phyloP scores from a whole-genome alignment of 371 early-diverging fungal genomes.

The Rhizopus arrhizus region DNA sequence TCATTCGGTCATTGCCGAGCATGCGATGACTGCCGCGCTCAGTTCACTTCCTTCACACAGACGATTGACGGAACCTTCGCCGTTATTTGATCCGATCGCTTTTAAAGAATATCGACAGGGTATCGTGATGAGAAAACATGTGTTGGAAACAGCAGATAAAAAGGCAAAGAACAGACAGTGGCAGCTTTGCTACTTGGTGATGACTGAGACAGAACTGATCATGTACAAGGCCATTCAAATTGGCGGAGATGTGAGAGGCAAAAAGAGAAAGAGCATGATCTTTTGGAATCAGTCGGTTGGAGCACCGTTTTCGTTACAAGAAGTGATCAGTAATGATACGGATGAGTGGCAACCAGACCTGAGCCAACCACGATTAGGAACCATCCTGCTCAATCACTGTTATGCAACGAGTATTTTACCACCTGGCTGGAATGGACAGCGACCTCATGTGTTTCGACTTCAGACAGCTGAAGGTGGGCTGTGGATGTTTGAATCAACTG shows the following conservation, averaged over 20 bases:
- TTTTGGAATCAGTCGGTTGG: slow-evolving; percentile 10
- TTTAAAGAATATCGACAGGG: slow-evolving; percentile 22
- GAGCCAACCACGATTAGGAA: slow-evolving; percentile 6
- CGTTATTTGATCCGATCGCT: not conserved
- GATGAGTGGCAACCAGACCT: slow-evolving; percentile 23
- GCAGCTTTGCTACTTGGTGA: slow-evolving; percentile 31
- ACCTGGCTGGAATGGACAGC: slow-evolving; percentile 29
- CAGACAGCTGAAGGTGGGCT: slow-evolving; percentile 34
- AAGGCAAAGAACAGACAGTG: slow-evolving; percentile 34
- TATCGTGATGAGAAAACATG: slow-evolving; percentile 37
- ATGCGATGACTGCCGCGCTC: not conserved
- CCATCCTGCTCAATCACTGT: slow-evolving; percentile 21
- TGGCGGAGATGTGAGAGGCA: not conserved
- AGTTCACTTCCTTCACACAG: not conserved
- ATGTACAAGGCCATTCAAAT: slow-evolving; percentile 27
- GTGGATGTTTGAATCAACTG: slow-evolving; percentile 37
- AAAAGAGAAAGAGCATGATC: slow-evolving; percentile 18
- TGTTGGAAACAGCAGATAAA: slow-evolving; percentile 30
- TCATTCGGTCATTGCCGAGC: slow-evolving; percentile 13
- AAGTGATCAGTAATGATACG: slow-evolving; percentile 8
- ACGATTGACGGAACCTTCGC: not conserved
- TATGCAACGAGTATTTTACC: slow-evolving; percentile 28
- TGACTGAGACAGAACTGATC: slow-evolving; percentile 28
- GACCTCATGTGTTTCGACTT: slow-evolving; percentile 35
- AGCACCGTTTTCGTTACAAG: slow-evolving; percentile 15